Evolutionary conservation across 164 flowering plant genomes (phyloP), one percentile per base, ranked within the genome.

Genomic region (Chloranthus sessilifolius): DNA sequence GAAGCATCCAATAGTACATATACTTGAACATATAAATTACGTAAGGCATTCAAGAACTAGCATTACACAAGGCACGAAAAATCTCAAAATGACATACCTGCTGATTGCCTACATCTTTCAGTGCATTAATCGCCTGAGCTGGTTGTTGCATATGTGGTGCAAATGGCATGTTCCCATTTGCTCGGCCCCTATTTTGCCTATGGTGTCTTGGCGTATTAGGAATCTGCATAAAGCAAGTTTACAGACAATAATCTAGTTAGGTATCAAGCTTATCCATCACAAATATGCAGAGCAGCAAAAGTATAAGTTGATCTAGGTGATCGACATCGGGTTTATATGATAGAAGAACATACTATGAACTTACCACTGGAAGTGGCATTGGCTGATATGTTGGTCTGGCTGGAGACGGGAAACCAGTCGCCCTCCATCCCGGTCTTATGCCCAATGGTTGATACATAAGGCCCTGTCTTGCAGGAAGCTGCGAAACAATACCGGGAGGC

Each of bases 361-460:
- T 53, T 62, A 80, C 86, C 67, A 61, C 31, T 16, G 78, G 69
- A 48, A 73, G 46, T 17, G 73, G 64, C 43, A 73, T 26, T 16
- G 76, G 73, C 53, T 73, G 85, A 65, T 73, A 76, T 49, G 61
- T 52, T 3, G 86, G 83, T 50, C 74, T 61, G 14, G 77, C 7
- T 14, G 82, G 55, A 49, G 84, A 67, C 31, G 68, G 56, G 58
- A 70, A 76, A 43, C 71, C 75, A 73, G 66, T 71, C 14, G 69
- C 47, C 63, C 87, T 71, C 97, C 97, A 89, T 41, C 79, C 84
- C 30, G 88, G 79, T 65, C 88, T 69, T 62, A 82, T 17, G 20
- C 78, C 88, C 33, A 76, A 38, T 42, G 85, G 79, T 52, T 74
- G 88, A 69, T 81, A 81, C 76, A 89, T 73, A 43, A 85, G 37